A percentile compares a stretch with the other conserved stretches of the same genome.
phyloP scores from a whole-genome alignment of 352 stramenopile species.

The Achlya hypogyna region DNA sequence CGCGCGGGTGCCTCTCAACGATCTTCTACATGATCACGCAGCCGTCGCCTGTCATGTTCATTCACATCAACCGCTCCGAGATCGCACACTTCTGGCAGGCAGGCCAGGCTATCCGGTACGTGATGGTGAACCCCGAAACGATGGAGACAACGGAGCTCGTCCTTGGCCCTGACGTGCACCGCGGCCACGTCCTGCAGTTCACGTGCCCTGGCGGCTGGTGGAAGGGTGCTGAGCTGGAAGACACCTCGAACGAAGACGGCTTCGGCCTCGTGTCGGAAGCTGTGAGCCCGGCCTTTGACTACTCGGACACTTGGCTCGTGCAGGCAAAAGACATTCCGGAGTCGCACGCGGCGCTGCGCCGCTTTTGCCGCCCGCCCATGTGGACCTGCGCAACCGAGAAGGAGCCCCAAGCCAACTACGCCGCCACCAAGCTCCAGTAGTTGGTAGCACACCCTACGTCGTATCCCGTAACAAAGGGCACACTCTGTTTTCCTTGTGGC shows the following conservation, averaged over 20 bases:
- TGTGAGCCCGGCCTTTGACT: conserved; percentile 15
- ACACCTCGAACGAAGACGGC: not conserved
- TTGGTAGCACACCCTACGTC: no score
- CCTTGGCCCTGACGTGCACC: conserved; percentile 4
- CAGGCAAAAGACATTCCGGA: not conserved
- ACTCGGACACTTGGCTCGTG: conserved; percentile 12
- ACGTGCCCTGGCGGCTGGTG: conserved; percentile 17
- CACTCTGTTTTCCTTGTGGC: not conserved
- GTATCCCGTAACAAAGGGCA: not conserved
- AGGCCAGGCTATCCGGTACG: conserved; percentile 5
- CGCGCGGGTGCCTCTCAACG: not conserved
- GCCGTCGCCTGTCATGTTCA: conserved; percentile 9
- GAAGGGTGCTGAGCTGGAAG: conserved; percentile 6
- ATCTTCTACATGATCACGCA: conserved; percentile 13
- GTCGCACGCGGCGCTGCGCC: not conserved
- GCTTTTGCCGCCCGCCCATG: not conserved
- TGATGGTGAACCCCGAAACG: conserved; percentile 7
- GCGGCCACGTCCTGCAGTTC: conserved; percentile 16
- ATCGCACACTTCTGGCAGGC: conserved; percentile 18
- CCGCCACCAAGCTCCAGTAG: not conserved
- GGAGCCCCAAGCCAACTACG: conserved; percentile 6
- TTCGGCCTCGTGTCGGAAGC: conserved; percentile 16
- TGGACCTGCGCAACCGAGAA: not conserved
- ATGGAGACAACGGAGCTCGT: not conserved
- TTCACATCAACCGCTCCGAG: conserved; percentile 15